Evolutionary conservation across 192 early-diverging fungal species (phyloP).

Genomic region (Paraglomus occultum): DNA sequence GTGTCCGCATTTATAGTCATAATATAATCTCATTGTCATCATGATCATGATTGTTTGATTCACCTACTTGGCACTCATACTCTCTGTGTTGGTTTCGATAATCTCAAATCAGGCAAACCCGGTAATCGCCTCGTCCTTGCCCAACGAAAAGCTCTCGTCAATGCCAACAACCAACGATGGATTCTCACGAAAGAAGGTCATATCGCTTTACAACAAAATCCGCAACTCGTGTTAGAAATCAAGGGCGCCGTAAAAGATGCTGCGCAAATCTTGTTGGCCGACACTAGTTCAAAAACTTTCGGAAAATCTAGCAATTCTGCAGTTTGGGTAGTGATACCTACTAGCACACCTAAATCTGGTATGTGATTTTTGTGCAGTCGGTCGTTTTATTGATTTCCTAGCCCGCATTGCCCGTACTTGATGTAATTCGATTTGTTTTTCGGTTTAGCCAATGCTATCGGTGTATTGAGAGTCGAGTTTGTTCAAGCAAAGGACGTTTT

Average conservation of each 20-base stretch:
- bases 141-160: not conserved
- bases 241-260: slow-evolving; percentile 14
- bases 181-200: slow-evolving; percentile 19
- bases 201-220: slow-evolving; percentile 12
- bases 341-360: not conserved
- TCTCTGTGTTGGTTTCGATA: too few species aligned
- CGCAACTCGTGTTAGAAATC: slow-evolving; percentile 19
- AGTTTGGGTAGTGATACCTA: not conserved
- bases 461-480: slow-evolving; percentile 28
- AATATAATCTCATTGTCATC: too few species aligned
- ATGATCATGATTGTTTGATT: too few species aligned
- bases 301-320: not conserved
- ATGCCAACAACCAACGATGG: slow-evolving; percentile 21
- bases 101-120: not conserved
- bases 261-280: slow-evolving; percentile 10
- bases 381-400: not conserved
- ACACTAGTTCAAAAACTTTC: not conserved
- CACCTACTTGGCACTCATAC: too few species aligned
- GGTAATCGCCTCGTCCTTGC: not conserved
- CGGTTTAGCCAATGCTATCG: slow-evolving; percentile 2
- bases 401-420: not conserved
- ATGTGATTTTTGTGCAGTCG: not conserved
- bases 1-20: too few species aligned
- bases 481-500: slow-evolving; percentile 10
- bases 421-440: not conserved